Evolutionary conservation across 2,329 filamentous ascomycete genomes (phyloP).

Genomic region (Pseudogymnoascus sp.): DNA sequence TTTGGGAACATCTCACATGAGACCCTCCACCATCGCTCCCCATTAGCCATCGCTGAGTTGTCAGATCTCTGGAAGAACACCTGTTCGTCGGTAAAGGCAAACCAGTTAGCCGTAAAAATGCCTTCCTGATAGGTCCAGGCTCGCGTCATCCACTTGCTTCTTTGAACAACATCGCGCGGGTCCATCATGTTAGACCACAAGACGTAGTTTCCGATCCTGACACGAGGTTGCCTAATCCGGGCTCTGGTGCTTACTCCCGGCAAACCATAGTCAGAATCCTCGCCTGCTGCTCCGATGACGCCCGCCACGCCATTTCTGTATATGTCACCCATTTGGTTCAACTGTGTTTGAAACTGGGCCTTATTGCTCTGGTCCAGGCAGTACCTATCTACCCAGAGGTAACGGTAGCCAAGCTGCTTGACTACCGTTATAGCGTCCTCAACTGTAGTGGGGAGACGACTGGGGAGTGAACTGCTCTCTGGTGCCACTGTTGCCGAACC

Average conservation of each 20-base stretch:
- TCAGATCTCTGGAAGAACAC: constrained; percentile 18
- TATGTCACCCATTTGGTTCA: constrained; percentile 13
- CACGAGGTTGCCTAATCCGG: constrained; percentile 3
- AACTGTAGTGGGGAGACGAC: constrained; percentile 12
- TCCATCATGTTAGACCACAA: constrained; percentile 9
- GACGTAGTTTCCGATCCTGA: constrained; percentile 8
- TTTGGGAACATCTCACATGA: background rate
- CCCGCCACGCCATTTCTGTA: constrained; percentile 11
- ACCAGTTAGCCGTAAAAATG: constrained; percentile 19
- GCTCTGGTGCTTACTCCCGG: constrained; percentile 7
- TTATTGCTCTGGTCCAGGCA: constrained; percentile 17
- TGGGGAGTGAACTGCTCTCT: background rate
- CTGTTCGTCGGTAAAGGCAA: constrained; percentile 28
- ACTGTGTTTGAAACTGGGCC: background rate
- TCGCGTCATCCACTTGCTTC: constrained; percentile 14
- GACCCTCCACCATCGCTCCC: background rate
- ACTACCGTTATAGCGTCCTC: constrained; percentile 11
- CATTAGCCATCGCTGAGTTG: background rate
- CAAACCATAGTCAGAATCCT: constrained; percentile 12
- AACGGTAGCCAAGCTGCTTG: constrained; percentile 8
- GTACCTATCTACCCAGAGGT: constrained; percentile 14
- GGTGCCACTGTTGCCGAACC: background rate
- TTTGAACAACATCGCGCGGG: constrained; percentile 4
- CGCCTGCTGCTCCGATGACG: constrained; percentile 12
- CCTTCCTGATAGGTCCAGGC: constrained; percentile 18